phyloP scores from a whole-genome alignment of 495 filamentous ascomycete species.

The Xylaria curta region DNA sequence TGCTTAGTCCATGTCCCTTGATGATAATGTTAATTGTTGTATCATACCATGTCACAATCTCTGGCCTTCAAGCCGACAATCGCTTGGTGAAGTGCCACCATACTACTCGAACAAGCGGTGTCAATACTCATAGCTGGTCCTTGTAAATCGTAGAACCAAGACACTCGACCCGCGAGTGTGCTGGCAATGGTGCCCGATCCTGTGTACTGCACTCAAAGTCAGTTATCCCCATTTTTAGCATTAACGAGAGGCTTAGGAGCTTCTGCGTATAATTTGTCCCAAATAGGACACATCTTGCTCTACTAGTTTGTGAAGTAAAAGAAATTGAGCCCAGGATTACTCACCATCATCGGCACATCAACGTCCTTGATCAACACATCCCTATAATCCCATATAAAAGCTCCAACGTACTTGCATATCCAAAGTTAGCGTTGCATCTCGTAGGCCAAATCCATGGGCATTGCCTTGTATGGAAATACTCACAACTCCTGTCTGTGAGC shows the following conservation, averaged over 20 bases:
- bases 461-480: background rate
- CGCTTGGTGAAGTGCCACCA: constrained; percentile 54
- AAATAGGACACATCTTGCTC: no score
- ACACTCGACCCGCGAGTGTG: constrained; percentile 56
- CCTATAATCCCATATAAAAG: background rate
- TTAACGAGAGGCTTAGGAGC: no score
- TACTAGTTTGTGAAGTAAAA: no score
- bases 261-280: no score
- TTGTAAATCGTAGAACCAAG: constrained; percentile 62
- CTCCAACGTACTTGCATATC: background rate
- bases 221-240: no score
- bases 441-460: no score
- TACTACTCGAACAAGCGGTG: constrained; percentile 63
- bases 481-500: constrained; percentile 22
- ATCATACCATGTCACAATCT: constrained; percentile 32
- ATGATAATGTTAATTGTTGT: background rate
- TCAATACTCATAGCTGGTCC: constrained; percentile 65
- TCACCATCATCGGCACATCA: constrained; percentile 41
- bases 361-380: background rate
- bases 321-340: no score
- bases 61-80: constrained; percentile 49
- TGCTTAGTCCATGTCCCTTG: background rate
- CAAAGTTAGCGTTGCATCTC: background rate
- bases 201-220: constrained; percentile 23
- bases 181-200: background rate